A percentile compares a stretch with the other conserved stretches of the same genome.
Conservation (phyloP, 2,329 filamentous ascomycete species). For the Ceratocystis cacaofunesta region DNA sequence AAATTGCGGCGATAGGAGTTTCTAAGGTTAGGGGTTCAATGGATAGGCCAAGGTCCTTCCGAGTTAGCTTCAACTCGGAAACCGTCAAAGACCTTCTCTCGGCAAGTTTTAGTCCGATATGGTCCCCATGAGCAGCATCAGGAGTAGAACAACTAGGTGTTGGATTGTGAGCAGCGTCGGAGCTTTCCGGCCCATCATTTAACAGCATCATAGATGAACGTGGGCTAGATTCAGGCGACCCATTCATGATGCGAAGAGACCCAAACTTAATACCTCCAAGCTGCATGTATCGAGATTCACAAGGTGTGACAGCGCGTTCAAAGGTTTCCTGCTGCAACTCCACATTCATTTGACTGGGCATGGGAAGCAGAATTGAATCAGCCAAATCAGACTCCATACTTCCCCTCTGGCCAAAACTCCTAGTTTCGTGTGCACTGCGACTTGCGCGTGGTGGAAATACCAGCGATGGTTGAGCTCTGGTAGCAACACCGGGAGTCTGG, state of each 20-base stretch:
- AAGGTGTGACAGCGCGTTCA: constrained; percentile 27
- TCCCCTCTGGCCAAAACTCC: not conserved
- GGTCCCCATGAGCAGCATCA: not conserved
- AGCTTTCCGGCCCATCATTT: constrained; percentile 8
- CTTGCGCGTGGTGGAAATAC: constrained; percentile 4
- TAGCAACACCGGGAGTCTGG: constrained; percentile 36
- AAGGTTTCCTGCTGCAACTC: constrained; percentile 17
- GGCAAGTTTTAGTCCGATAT: not conserved
- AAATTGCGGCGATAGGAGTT: constrained; percentile 9
- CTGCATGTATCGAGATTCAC: constrained; percentile 42
- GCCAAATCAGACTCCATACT: not conserved
- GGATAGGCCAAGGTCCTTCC: not conserved
- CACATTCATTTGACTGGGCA: constrained; percentile 18
- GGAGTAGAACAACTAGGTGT: not conserved
- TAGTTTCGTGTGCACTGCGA: not conserved
- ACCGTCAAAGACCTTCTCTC: constrained; percentile 11
- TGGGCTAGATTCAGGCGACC: constrained; percentile 36
- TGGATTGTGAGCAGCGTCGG: not conserved
- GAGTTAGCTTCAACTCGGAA: not conserved
- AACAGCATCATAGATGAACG: constrained; percentile 18
- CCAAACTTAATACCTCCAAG: constrained; percentile 49
- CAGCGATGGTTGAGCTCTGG: constrained; percentile 24
- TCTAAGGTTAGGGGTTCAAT: not conserved
- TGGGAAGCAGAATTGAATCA: not conserved
- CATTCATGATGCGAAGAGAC: constrained; percentile 47